A percentile compares a stretch with the other conserved stretches of the same genome.
phyloP scores from a whole-genome alignment of 331 rosid species.

The Pyrus hybrid region DNA sequence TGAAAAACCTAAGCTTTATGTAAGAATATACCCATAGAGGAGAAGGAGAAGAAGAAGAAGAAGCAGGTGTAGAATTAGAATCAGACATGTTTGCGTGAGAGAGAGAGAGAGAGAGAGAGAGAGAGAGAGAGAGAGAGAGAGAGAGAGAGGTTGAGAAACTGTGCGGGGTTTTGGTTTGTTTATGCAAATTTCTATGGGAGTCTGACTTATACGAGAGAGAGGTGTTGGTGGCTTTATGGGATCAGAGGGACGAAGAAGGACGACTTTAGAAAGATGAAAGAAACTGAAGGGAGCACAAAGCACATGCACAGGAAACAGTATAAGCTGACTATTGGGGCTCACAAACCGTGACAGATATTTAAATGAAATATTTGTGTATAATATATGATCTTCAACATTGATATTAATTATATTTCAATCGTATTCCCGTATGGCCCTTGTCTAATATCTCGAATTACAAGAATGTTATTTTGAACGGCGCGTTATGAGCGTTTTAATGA shows the following conservation, averaged over 20 bases:
- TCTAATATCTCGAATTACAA: neutral
- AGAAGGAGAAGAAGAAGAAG: constrained; percentile 29
- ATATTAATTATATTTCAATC: neutral
- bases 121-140: constrained; percentile 4
- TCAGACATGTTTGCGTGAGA: constrained; percentile 36
- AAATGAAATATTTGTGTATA: neutral
- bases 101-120: constrained; percentile 7
- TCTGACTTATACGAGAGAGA: constrained; percentile 5
- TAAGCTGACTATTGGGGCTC: constrained; percentile 14
- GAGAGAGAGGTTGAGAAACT: constrained; percentile 12
- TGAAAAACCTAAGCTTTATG: constrained; percentile 62
- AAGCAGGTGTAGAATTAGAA: constrained; percentile 18
- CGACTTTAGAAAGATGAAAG: constrained; percentile 8
- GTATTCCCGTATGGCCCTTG: neutral
- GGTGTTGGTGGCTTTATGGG: constrained; percentile 10
- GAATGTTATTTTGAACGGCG: neutral
- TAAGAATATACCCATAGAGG: constrained; percentile 57
- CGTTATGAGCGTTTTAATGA: too few relatives aligned
- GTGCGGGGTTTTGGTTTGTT: constrained; percentile 6
- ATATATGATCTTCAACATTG: neutral
- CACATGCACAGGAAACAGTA: constrained; percentile 43
- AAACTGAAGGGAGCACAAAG: constrained; percentile 32
- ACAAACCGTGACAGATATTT: constrained; percentile 18
- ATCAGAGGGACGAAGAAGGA: constrained; percentile 6
- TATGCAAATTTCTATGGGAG: constrained; percentile 3